These are phyloP conservation scores for Diaporthe caulivora DNA, from an alignment of 2,329 filamentous ascomycete species.

Conservation along the genomic window DNA sequence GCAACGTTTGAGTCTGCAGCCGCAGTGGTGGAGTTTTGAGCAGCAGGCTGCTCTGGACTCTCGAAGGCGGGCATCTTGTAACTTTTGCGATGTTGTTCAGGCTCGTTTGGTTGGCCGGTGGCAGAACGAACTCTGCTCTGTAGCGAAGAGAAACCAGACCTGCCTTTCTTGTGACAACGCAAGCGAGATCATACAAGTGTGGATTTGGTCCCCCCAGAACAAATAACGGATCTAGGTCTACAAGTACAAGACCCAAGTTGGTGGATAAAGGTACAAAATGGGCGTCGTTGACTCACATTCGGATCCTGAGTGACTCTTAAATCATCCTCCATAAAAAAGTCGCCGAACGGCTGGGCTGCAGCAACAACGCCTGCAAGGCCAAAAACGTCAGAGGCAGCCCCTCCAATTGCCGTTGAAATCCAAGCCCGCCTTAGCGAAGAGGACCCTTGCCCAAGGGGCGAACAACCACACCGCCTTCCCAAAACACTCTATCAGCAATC, in stretches of 20 bases:
- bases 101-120: not conserved
- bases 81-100: no score
- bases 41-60: constrained; percentile 40
- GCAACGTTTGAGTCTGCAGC: constrained; percentile 57
- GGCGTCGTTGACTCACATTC: constrained; percentile 29
- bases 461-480: constrained; percentile 31
- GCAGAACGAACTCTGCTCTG: constrained; percentile 7
- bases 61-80: constrained; percentile 50
- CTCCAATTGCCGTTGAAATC: constrained; percentile 28
- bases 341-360: not conserved
- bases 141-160: not conserved
- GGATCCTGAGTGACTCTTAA: constrained; percentile 27
- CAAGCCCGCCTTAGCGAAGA: not conserved
- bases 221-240: not conserved
- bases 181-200: not conserved
- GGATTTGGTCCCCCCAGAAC: not conserved
- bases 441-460: not conserved
- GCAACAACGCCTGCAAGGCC: not conserved
- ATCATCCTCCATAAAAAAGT: not conserved
- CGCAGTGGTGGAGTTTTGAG: constrained; percentile 37
- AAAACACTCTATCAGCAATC: not conserved
- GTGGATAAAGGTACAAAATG: no score
- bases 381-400: constrained; percentile 36
- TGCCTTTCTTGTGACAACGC: not conserved
- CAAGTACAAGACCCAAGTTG: not conserved